These are phyloP conservation scores for Xerocomus subilludens DNA, from an alignment of 1,284 basidiomycete species.

Conservation along the genomic window DNA sequence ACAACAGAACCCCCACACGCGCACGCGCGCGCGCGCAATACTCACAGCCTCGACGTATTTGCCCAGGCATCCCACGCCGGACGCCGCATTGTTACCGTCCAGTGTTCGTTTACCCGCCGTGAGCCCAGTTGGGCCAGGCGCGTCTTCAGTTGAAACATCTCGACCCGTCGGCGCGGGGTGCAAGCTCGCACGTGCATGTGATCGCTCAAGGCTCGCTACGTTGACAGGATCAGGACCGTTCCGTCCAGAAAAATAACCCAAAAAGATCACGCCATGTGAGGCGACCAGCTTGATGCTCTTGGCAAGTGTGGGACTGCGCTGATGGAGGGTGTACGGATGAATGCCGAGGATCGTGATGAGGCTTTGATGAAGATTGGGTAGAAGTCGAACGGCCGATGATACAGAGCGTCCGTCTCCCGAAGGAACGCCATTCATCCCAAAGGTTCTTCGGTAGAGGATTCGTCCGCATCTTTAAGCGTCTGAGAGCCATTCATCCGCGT, in stretches of 20 bases:
- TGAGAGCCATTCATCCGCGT: constrained; percentile 64
- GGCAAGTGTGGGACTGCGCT: constrained; percentile 47
- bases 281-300: constrained; percentile 56
- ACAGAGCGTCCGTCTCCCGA: constrained; percentile 76
- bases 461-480: constrained; percentile 69
- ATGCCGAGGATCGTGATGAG: constrained; percentile 52
- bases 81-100: constrained; percentile 87
- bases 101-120: constrained; percentile 73
- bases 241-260: constrained; percentile 96
- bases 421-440: constrained; percentile 64
- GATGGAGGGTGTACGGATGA: constrained; percentile 47
- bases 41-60: constrained; percentile 94
- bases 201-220: constrained; percentile 60
- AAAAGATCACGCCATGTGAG: constrained; percentile 79
- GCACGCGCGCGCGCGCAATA: constrained; percentile 36
- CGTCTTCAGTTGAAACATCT: constrained; percentile 68
- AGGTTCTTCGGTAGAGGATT: constrained; percentile 65
- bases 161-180: constrained; percentile 64
- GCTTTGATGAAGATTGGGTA: constrained; percentile 56
- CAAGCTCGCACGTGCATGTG: constrained; percentile 40
- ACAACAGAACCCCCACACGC: neutral
- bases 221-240: constrained; percentile 75
- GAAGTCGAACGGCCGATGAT: constrained; percentile 76
- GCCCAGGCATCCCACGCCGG: constrained; percentile 98
- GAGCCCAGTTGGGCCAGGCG: constrained; percentile 64